These are phyloP conservation scores for Diplocarpon mali DNA, from an alignment of 2,329 filamentous ascomycete species.

Conservation along the genomic window DNA sequence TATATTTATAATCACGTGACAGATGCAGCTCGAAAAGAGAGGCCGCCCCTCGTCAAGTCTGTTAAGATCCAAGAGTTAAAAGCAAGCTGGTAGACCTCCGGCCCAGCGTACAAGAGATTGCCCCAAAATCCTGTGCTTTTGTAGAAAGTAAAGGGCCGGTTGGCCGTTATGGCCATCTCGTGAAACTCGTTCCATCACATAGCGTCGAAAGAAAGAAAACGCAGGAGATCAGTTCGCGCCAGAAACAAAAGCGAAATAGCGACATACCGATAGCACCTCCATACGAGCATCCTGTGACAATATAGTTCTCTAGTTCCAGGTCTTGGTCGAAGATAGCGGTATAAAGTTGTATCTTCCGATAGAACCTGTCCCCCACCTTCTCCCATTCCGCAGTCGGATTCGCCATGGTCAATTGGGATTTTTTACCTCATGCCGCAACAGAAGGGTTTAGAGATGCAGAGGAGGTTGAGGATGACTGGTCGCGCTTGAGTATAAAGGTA, in stretches of 20 bases:
- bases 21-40: too few relatives aligned
- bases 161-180: background rate
- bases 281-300: slow-evolving; percentile 84
- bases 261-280: slow-evolving; percentile 79
- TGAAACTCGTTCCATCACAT: background rate
- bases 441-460: background rate
- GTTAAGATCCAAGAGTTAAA: too few relatives aligned
- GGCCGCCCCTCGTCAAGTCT: too few relatives aligned
- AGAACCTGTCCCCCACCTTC: slow-evolving; percentile 84
- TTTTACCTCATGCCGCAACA: slow-evolving; percentile 14
- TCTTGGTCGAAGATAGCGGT: slow-evolving; percentile 87
- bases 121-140: too few relatives aligned
- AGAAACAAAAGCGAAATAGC: background rate
- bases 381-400: slow-evolving; percentile 68
- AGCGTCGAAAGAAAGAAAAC: slow-evolving; percentile 1
- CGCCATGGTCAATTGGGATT: slow-evolving; percentile 17
- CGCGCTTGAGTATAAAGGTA: slow-evolving; percentile 7
- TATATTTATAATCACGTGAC: background rate
- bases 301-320: slow-evolving; percentile 88
- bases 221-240: background rate
- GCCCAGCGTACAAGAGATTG: too few relatives aligned
- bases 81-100: too few relatives aligned
- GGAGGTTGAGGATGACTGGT: background rate
- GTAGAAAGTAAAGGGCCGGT: too few relatives aligned
- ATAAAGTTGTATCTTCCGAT: slow-evolving; percentile 90